Evolutionary conservation across 2,329 filamentous ascomycete genomes (phyloP).

Genomic region (Coccinonectria pachysandricola): DNA sequence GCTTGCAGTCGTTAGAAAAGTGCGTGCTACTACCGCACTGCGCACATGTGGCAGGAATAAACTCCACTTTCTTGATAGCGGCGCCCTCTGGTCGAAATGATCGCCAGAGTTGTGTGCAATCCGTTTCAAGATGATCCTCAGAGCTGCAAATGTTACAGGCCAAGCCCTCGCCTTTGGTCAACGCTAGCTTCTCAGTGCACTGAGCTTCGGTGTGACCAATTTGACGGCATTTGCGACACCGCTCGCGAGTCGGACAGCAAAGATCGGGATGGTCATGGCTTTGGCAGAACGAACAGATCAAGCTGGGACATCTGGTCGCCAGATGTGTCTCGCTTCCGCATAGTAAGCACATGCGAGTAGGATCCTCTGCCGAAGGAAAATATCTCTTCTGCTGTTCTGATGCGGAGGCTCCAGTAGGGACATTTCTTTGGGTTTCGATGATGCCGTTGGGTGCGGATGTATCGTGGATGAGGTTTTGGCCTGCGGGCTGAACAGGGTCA

Average conservation of each 20-base stretch:
- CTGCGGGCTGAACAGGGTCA: not conserved
- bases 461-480: not conserved
- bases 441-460: constrained; percentile 1
- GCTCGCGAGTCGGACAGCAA: constrained; percentile 38
- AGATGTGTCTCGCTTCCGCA: constrained; percentile 41
- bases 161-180: constrained; percentile 41
- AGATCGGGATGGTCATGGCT: constrained; percentile 35
- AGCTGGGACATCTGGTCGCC: constrained; percentile 32
- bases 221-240: constrained; percentile 52
- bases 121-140: constrained; percentile 44
- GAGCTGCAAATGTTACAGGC: constrained; percentile 52
- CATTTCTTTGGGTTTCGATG: constrained; percentile 9
- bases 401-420: constrained; percentile 24
- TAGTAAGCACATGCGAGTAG: constrained; percentile 37
- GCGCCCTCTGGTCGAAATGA: constrained; percentile 36
- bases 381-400: constrained; percentile 34
- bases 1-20: constrained; percentile 45
- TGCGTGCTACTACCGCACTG: constrained; percentile 44
- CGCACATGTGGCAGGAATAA: constrained; percentile 44
- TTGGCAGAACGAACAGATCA: constrained; percentile 39
- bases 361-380: constrained; percentile 38
- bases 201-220: constrained; percentile 43
- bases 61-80: constrained; percentile 36
- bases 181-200: constrained; percentile 47
- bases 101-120: constrained; percentile 52